Conservation (phyloP, 106 monocot genomes). For the Iris macrosiphon region DNA sequence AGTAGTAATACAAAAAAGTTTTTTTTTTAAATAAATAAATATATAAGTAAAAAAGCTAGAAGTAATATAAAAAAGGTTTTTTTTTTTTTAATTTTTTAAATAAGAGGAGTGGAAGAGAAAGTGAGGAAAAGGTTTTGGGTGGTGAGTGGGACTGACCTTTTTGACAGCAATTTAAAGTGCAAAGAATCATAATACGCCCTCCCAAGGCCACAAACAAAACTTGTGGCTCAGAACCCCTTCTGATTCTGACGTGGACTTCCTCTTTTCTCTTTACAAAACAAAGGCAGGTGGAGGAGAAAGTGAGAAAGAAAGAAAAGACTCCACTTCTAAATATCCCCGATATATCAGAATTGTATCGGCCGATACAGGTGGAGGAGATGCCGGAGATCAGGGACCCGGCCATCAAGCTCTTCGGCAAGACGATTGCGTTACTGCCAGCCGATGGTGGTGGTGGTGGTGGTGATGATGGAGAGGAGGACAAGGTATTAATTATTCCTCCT, state of each 20-base stretch:
- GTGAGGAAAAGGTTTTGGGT: constrained; percentile 4
- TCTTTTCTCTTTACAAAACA: constrained; percentile 3
- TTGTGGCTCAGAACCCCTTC: constrained; percentile 48
- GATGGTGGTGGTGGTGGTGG: constrained; percentile 1
- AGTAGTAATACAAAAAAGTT: no score
- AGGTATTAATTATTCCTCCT: constrained; percentile 14
- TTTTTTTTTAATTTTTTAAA: no score
- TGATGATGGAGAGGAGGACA: constrained; percentile 12
- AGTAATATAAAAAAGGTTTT: no score
- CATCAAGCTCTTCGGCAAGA: constrained; percentile 66
- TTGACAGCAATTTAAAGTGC: not conserved
- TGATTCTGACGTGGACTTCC: constrained; percentile 19
- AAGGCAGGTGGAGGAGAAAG: not conserved
- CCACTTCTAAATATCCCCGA: not conserved
- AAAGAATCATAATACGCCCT: constrained; percentile 51
- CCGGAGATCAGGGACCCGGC: constrained; percentile 12
- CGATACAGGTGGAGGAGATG: no score
- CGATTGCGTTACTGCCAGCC: constrained; percentile 23
- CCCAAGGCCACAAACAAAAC: constrained; percentile 41
- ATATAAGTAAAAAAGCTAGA: no score
- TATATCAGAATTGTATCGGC: no score
- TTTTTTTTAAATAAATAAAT: no score
- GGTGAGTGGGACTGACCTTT: constrained; percentile 15
- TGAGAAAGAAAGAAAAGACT: not conserved
- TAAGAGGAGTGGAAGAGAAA: not conserved